phyloP scores from a whole-genome alignment of 441 rosid species.

The Rhodomyrtus psidioides region DNA sequence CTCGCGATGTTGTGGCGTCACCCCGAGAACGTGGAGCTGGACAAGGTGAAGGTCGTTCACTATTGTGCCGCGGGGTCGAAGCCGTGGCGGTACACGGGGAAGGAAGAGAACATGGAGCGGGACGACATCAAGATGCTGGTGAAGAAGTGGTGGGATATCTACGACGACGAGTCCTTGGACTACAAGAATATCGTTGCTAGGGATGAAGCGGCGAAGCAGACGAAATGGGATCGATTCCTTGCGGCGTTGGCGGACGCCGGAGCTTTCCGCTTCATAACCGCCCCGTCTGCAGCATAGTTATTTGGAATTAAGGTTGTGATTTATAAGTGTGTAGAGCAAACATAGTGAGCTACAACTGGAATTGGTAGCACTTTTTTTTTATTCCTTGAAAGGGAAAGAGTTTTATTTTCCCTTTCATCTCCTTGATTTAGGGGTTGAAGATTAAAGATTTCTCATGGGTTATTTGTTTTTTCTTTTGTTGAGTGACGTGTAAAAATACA shows the following conservation, averaged over 20 bases:
- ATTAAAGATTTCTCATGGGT: background rate
- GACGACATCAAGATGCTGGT: conserved; percentile 65
- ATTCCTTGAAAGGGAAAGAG: background rate
- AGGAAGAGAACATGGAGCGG: conserved; percentile 71
- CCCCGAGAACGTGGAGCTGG: conserved; percentile 58
- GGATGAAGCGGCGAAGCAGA: background rate
- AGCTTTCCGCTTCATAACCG: conserved; percentile 27
- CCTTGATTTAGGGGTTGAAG: background rate
- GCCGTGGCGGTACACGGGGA: conserved; percentile 72
- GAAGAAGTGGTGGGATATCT: conserved; percentile 76
- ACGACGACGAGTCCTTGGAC: conserved; percentile 56
- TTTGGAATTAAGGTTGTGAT: background rate
- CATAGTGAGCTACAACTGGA: background rate
- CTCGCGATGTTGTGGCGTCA: conserved; percentile 86
- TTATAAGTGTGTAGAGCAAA: background rate
- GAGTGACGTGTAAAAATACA: background rate
- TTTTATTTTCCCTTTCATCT: background rate
- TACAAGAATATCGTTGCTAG: conserved; percentile 20
- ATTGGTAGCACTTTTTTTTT: background rate
- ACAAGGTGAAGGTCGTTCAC: conserved; percentile 59
- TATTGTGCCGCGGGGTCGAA: conserved; percentile 76
- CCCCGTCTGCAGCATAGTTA: conserved; percentile 80
- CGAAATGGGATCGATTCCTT: conserved; percentile 16
- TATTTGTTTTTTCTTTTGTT: background rate
- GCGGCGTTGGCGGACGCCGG: conserved; percentile 45